phyloP scores from a whole-genome alignment of 2,329 filamentous ascomycete species.

The Aureobasidium sp. region DNA sequence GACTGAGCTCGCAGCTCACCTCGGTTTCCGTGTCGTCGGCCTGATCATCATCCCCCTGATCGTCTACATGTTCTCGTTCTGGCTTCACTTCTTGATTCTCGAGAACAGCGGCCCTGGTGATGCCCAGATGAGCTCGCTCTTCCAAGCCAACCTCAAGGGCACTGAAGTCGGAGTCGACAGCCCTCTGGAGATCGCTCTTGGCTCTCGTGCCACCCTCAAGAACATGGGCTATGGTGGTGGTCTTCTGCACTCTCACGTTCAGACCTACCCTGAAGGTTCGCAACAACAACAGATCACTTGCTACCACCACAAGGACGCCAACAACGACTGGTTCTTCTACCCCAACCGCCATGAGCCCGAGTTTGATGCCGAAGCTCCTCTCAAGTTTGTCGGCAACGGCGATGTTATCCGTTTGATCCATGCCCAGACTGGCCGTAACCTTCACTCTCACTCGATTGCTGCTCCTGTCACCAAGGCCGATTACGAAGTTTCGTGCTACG shows the following conservation, averaged over 20 bases:
- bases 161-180: constrained; percentile 93
- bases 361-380: constrained; percentile 62
- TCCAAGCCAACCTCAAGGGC: constrained; percentile 91
- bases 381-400: constrained; percentile 69
- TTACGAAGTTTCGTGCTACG: constrained; percentile 90
- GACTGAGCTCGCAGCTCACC: constrained; percentile 65
- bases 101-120: constrained; percentile 92
- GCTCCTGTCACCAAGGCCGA: constrained; percentile 86
- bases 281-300: constrained; percentile 94
- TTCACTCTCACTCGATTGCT: constrained; percentile 86
- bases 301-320: constrained; percentile 98
- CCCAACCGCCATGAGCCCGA: constrained; percentile 74
- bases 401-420: constrained; percentile 82
- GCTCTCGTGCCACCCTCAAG: constrained; percentile 87
- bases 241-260: constrained; percentile 90
- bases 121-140: constrained; percentile 99
- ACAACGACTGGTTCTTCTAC: constrained; percentile 99
- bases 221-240: constrained; percentile 99
- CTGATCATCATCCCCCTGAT: constrained; percentile 82
- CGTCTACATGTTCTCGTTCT: constrained; percentile 95
- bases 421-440: constrained; percentile 89
- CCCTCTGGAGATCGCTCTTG: constrained; percentile 82
- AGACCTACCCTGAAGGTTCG: constrained; percentile 92
- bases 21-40: constrained; percentile 72
- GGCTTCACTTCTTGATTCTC: constrained; percentile 86